Evolutionary conservation across 192 early-diverging fungal species (phyloP).

Genomic region (Helicostylum pulchrum): DNA sequence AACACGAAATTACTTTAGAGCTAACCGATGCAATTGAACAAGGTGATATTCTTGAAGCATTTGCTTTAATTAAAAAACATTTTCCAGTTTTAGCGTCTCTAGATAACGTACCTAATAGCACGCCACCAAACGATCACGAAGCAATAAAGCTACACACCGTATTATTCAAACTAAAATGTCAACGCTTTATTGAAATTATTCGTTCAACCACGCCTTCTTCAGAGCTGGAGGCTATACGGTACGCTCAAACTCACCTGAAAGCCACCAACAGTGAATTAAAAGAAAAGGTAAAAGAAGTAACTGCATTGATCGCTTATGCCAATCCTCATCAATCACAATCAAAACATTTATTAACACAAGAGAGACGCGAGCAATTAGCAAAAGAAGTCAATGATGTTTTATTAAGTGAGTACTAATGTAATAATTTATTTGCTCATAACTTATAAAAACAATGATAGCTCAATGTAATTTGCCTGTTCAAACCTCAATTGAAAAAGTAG

Average conservation of each 20-base stretch:
- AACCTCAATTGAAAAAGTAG: constrained; percentile 10
- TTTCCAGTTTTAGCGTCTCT: constrained; percentile 4
- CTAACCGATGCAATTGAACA: constrained; percentile 2
- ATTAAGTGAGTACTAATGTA: neutral
- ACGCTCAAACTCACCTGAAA: constrained; percentile 11
- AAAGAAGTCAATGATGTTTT: constrained; percentile 13
- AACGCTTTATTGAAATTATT: constrained; percentile 17
- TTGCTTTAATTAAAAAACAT: constrained; percentile 11
- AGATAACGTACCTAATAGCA: neutral
- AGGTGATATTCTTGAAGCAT: constrained; percentile 5
- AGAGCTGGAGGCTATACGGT: neutral
- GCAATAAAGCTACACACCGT: neutral
- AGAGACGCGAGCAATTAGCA: constrained; percentile 12
- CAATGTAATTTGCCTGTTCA: constrained; percentile 10
- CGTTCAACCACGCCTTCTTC: neutral
- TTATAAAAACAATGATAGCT: neutral
- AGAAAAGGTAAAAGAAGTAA: constrained; percentile 3
- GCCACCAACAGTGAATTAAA: neutral
- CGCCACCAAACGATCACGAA: neutral
- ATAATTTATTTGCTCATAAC: neutral
- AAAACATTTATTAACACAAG: constrained; percentile 6
- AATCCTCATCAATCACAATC: constrained; percentile 7
- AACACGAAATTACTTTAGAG: neutral
- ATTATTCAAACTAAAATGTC: constrained; percentile 16
- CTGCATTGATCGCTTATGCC: constrained; percentile 17